A percentile compares a stretch with the other conserved stretches of the same genome.
Conservation (phyloP, 2,329 filamentous ascomycete species). For the Sporothrix inflata region DNA sequence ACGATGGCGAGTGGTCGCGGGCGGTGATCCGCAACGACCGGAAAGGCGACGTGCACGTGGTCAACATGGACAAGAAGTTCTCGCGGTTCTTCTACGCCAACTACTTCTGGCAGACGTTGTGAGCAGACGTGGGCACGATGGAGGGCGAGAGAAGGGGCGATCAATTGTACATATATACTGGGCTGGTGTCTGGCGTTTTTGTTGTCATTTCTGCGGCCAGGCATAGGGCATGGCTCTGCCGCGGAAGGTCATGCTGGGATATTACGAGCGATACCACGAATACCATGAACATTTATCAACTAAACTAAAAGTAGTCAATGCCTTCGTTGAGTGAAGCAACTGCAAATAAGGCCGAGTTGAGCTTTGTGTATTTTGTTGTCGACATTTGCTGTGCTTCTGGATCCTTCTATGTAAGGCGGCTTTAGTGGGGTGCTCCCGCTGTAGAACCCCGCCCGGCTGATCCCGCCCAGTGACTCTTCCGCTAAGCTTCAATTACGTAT, state of each 20-base stretch:
- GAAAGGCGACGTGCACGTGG: slow-evolving; percentile 90
- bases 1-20: slow-evolving; percentile 79
- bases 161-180: slow-evolving; percentile 7
- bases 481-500: neutral
- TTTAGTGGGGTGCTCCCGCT: slow-evolving; percentile 10
- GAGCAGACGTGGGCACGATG: slow-evolving; percentile 33
- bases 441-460: slow-evolving; percentile 19
- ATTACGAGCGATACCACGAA: slow-evolving; percentile 24
- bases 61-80: slow-evolving; percentile 92
- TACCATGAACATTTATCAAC: neutral
- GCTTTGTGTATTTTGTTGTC: neutral
- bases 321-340: too few relatives aligned
- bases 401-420: neutral
- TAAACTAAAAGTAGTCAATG: neutral
- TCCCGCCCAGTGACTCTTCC: slow-evolving; percentile 15
- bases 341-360: neutral
- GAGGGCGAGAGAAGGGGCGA: neutral
- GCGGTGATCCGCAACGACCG: slow-evolving; percentile 82
- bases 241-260: neutral
- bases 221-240: neutral
- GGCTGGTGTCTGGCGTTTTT: slow-evolving; percentile 26
- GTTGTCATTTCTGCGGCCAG: neutral
- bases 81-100: slow-evolving; percentile 91
- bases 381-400: neutral
- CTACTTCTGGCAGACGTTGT: slow-evolving; percentile 92